These are phyloP conservation scores for Aspergillus hiratsukae DNA, from an alignment of 2,329 filamentous ascomycete species.

Conservation along the genomic window DNA sequence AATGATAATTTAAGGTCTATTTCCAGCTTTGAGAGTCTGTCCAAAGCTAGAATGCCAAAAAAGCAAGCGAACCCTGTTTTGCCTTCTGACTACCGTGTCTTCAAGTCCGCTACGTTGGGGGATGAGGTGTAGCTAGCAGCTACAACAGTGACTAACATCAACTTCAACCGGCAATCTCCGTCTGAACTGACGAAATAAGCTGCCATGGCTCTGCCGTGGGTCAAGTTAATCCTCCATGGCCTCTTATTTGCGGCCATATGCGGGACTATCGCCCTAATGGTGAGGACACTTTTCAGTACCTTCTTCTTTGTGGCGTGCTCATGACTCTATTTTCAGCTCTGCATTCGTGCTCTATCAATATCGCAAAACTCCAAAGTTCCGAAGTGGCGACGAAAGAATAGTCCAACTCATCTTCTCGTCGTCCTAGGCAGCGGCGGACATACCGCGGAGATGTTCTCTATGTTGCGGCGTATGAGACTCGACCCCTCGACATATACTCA, in stretches of 20 bases:
- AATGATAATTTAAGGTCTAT: neutral
- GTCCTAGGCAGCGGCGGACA: constrained; percentile 92
- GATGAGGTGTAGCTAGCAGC: neutral
- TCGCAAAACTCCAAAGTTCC: constrained; percentile 28
- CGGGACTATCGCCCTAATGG: constrained; percentile 1
- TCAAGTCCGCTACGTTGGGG: neutral
- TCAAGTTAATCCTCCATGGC: neutral
- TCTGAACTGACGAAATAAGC: neutral
- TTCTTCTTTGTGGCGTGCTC: neutral
- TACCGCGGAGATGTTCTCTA: constrained; percentile 88
- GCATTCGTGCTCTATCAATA: constrained; percentile 21
- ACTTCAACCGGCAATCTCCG: neutral
- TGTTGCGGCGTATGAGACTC: constrained; percentile 61
- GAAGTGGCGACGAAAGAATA: constrained; percentile 24
- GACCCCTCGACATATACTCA: constrained; percentile 50
- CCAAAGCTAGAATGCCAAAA: neutral
- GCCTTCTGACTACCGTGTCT: neutral
- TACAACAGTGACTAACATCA: neutral
- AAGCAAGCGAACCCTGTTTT: neutral
- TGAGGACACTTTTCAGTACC: neutral
- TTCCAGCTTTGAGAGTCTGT: neutral
- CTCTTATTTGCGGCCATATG: neutral
- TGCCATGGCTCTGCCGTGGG: neutral
- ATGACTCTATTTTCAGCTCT: constrained; percentile 17
- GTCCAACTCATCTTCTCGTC: constrained; percentile 62